A percentile compares a stretch with the other conserved stretches of the same genome.
These are phyloP conservation scores for Carex scoparia DNA, from an alignment of 176 grass and related monocot species.

Conservation along the genomic window DNA sequence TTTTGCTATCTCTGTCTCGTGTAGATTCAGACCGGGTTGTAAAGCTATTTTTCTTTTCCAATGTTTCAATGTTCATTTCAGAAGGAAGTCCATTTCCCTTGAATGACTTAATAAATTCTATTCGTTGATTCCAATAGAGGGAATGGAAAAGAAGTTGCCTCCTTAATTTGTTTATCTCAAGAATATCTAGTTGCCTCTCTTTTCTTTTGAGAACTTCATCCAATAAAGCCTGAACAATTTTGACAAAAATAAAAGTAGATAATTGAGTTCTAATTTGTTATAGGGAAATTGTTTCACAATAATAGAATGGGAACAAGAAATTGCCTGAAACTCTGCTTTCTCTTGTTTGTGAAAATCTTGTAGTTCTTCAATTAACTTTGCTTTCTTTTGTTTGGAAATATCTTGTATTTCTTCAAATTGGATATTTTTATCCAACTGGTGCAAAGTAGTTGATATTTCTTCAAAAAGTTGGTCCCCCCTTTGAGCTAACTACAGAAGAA, in stretches of 20 bases:
- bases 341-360: slow-evolving; percentile 69
- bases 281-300: slow-evolving; percentile 4
- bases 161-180: slow-evolving; percentile 87
- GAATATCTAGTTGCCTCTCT: slow-evolving; percentile 70
- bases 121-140: slow-evolving; percentile 78
- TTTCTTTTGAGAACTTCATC: slow-evolving; percentile 80
- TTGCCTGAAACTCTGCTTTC: slow-evolving; percentile 68
- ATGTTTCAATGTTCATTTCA: slow-evolving; percentile 37
- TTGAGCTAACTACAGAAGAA: slow-evolving; percentile 50
- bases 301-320: slow-evolving; percentile 28
- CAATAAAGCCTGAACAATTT: slow-evolving; percentile 50
- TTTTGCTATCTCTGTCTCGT: slow-evolving; percentile 36
- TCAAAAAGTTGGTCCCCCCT: slow-evolving; percentile 56
- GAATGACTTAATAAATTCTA: slow-evolving; percentile 52
- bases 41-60: slow-evolving; percentile 41
- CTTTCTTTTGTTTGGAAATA: slow-evolving; percentile 36
- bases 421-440: slow-evolving; percentile 44
- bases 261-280: slow-evolving; percentile 13
- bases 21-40: slow-evolving; percentile 41
- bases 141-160: slow-evolving; percentile 83
- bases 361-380: slow-evolving; percentile 45
- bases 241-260: slow-evolving; percentile 11
- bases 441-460: slow-evolving; percentile 50
- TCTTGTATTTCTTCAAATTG: slow-evolving; percentile 67
- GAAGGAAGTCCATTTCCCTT: slow-evolving; percentile 23